Base-by-base conservation (phyloP, 306 rosid species). In the Prunus padus region DNA sequence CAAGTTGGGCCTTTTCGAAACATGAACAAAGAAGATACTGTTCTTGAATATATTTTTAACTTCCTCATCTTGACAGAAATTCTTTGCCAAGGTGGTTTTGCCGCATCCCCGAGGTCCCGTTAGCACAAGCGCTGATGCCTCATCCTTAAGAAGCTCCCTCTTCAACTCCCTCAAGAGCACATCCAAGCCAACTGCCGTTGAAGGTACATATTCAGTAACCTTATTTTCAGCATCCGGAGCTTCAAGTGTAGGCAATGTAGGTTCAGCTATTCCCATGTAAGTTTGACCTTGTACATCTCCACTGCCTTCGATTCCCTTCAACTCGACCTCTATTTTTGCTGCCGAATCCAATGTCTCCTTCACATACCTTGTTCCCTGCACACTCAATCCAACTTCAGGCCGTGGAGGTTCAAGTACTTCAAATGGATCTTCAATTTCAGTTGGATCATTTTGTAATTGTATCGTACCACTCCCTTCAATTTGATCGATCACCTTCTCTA, bases 101-200 rank as follows among this genome's bases (percentile, higher is more conserved):
- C 80, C 80, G 4, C 69, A 68, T 59, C 75, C 68, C 8, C 20
- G 37, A 9, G 80, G 80, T 20, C 74, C 69, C 0, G 68, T 77
- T 14, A 68, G 33, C 30, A 76, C 67, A 14, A 57, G 3, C 50
- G 13, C 51, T 0, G 10, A 8, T 13, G 3, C 23, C n/a, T 28
- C 75, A 3, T n/a, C 61, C 19, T 33, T 15, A 3, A 77, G 30
- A 68, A 77, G 50, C 68, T n/a, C 20, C 67, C 12, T 47, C 61
- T 59, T 68, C 37, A 77, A 56, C 13, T n/a, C 57, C 18, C 12
- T 61, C 20, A 77, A 23, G 18, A 50, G 46, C 47, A 5, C 13
- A 28, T 68, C 50, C 49, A 77, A 59, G 9, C 23, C 80, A 47
- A 31, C 50, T 10, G 46, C 45, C 0, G 14, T 8, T 13, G 47